phyloP scores from a whole-genome alignment of 2,329 filamentous ascomycete genomes.

The Alternaria infectoria region DNA sequence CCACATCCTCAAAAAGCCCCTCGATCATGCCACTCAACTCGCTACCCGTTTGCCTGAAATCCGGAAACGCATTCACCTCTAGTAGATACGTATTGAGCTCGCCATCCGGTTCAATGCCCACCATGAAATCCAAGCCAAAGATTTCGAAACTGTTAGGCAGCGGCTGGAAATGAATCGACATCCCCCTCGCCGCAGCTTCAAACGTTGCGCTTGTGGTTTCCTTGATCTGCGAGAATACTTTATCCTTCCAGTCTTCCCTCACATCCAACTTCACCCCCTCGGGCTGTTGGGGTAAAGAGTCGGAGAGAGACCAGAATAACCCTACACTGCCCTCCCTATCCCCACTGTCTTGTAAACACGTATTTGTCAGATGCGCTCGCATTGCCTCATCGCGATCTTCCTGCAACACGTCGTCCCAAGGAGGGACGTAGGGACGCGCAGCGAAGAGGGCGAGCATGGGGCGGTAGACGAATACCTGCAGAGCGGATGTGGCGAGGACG shows the following conservation, averaged over 20 bases:
- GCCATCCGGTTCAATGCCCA: slow-evolving; percentile 58
- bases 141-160: slow-evolving; percentile 88
- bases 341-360: slow-evolving; percentile 78
- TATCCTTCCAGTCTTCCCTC: slow-evolving; percentile 63
- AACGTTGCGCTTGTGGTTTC: slow-evolving; percentile 77
- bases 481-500: slow-evolving; percentile 77
- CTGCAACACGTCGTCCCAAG: slow-evolving; percentile 52
- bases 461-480: slow-evolving; percentile 84
- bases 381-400: slow-evolving; percentile 55
- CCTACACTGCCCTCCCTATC: slow-evolving; percentile 70
- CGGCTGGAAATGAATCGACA: slow-evolving; percentile 91
- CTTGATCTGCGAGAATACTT: slow-evolving; percentile 78
- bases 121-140: slow-evolving; percentile 89
- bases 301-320: slow-evolving; percentile 74
- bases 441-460: slow-evolving; percentile 95
- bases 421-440: slow-evolving; percentile 71
- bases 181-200: slow-evolving; percentile 81
- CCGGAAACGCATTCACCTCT: slow-evolving; percentile 95
- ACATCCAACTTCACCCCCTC: no score
- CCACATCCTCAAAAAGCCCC: slow-evolving; percentile 76
- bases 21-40: slow-evolving; percentile 74
- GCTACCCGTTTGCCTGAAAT: slow-evolving; percentile 89
- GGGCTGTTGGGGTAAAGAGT: slow-evolving; percentile 26
- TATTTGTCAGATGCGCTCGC: slow-evolving; percentile 88
- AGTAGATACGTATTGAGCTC: slow-evolving; percentile 71